Conservation (phyloP, 2,329 filamentous ascomycete species). For the Thielaviopsis ethacetica region DNA sequence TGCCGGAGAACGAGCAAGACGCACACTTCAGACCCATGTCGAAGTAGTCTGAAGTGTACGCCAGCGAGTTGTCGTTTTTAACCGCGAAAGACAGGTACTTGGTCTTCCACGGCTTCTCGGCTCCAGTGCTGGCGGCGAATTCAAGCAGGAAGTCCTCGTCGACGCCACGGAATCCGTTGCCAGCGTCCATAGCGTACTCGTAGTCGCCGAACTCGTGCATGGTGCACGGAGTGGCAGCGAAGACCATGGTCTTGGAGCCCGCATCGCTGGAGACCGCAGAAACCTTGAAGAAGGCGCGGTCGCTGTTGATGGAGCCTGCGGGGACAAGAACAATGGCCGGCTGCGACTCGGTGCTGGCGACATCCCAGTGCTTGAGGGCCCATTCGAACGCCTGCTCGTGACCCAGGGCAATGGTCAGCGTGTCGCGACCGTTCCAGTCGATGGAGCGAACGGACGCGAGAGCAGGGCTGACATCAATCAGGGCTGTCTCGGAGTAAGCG, state of each 20-base stretch:
- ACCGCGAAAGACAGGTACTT: neutral
- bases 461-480: neutral
- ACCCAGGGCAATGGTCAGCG: neutral
- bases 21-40: constrained; percentile 2
- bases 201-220: constrained; percentile 1
- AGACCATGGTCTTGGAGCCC: neutral
- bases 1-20: neutral
- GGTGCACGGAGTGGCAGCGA: neutral
- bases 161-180: neutral
- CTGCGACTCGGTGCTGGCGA: neutral
- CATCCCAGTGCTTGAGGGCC: neutral
- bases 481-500: neutral
- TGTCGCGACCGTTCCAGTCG: neutral
- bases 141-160: neutral
- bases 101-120: constrained; percentile 1
- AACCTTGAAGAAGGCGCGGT: neutral
- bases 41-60: neutral
- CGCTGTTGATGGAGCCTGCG: neutral
- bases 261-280: neutral
- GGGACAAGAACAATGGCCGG: neutral
- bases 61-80: neutral
- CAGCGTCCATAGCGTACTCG: constrained; percentile 1
- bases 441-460: neutral
- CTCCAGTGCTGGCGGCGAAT: neutral
- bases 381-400: neutral